Evolutionary conservation across 2,329 filamentous ascomycete genomes (phyloP).

Genomic region (Dryadomyces sulphureus): DNA sequence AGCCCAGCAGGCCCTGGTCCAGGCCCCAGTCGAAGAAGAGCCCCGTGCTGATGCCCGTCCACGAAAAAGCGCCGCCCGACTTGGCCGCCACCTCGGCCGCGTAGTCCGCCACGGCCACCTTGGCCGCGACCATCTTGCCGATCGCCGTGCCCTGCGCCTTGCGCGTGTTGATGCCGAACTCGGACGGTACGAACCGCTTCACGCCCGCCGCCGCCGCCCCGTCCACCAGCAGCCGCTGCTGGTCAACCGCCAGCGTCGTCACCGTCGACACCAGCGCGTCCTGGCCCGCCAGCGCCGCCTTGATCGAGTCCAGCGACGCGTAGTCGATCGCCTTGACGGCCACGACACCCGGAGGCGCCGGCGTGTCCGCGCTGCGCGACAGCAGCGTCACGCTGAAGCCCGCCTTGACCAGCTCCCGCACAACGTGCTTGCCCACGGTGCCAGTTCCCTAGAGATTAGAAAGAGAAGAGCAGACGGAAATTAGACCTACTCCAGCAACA

Average conservation of each 20-base stretch:
- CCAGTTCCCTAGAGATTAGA: slow-evolving; percentile 17
- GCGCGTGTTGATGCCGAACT: slow-evolving; percentile 15
- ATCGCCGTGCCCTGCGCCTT: slow-evolving; percentile 7
- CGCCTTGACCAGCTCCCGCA: slow-evolving; percentile 16
- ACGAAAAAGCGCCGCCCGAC: slow-evolving; percentile 11
- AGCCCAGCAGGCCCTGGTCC: slow-evolving; percentile 30
- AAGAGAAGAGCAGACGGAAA: background rate
- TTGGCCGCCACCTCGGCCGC: slow-evolving; percentile 7
- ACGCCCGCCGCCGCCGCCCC: slow-evolving; percentile 12
- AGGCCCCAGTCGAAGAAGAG: slow-evolving; percentile 27
- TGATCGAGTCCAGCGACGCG: slow-evolving; percentile 22
- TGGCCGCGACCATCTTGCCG: slow-evolving; percentile 20
- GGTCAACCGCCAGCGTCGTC: slow-evolving; percentile 22
- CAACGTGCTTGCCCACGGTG: slow-evolving; percentile 17
- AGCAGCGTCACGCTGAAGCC: slow-evolving; percentile 36
- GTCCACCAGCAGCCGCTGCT: slow-evolving; percentile 13
- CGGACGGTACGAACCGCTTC: slow-evolving; percentile 15
- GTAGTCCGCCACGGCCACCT: slow-evolving; percentile 23
- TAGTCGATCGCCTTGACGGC: slow-evolving; percentile 30
- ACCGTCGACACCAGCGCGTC: slow-evolving; percentile 38
- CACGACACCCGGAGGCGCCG: slow-evolving; percentile 20
- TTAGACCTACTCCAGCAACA: slow-evolving; percentile 20
- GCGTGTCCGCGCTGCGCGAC: slow-evolving; percentile 27
- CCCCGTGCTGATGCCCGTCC: slow-evolving; percentile 16
- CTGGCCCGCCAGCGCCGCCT: slow-evolving; percentile 27